Evolutionary conservation across 306 rosid species (phyloP).

Genomic region (Inga oerstediana): DNA sequence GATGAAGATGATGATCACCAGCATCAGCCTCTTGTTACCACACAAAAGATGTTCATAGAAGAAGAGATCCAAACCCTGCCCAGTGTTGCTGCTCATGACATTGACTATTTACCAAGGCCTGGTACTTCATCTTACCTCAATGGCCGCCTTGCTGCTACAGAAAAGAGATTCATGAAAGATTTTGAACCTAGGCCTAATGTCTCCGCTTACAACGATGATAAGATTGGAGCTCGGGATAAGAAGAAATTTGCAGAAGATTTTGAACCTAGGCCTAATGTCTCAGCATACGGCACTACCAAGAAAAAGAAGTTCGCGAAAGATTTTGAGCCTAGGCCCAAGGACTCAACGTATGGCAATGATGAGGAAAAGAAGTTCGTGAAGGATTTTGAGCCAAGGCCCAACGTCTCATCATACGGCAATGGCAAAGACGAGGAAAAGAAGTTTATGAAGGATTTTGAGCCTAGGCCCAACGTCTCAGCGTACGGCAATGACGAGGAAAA

Average conservation of each 20-base stretch:
- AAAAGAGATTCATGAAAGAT: neutral
- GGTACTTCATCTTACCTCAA: neutral
- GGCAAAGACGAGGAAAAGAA: neutral
- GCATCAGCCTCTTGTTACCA: neutral
- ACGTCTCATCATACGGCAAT: neutral
- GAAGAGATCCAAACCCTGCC: slow-evolving; percentile 8
- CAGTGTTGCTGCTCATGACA: neutral
- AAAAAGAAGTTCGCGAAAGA: neutral
- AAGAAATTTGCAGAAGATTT: slow-evolving; percentile 17
- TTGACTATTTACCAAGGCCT: neutral
- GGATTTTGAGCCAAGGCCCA: neutral
- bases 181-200: neutral
- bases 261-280: slow-evolving; percentile 18
- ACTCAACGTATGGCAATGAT: neutral
- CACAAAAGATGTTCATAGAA: neutral
- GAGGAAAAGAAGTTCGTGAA: neutral
- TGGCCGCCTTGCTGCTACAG: neutral
- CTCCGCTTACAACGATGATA: neutral
- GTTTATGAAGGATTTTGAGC: slow-evolving; percentile 21
- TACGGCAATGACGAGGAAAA: neutral
- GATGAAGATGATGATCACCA: neutral
- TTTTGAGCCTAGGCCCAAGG: neutral
- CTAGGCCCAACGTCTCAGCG: no score
- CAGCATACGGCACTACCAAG: neutral
- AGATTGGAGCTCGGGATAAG: neutral